These are phyloP conservation scores for Raphanus sativus DNA, from an alignment of 345 rosid species.

Conservation along the genomic window DNA sequence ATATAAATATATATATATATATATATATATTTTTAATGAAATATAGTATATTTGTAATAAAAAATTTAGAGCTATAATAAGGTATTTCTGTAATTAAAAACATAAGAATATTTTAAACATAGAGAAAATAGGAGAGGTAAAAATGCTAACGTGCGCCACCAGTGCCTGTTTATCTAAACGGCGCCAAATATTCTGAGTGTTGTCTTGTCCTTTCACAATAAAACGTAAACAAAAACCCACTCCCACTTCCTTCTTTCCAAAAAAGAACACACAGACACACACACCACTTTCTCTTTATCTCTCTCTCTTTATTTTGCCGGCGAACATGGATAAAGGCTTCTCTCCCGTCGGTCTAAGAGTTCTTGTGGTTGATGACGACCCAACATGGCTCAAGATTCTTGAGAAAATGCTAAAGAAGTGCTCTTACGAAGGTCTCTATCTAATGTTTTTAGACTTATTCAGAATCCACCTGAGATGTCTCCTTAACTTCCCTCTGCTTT, in stretches of 20 bases:
- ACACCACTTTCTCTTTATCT: slow-evolving; percentile 7
- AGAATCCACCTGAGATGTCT: neutral
- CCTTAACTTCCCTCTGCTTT: neutral
- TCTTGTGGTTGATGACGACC: slow-evolving; percentile 95
- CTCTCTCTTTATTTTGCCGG: slow-evolving; percentile 19
- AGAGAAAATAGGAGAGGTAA: neutral
- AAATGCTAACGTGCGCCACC: slow-evolving; percentile 41
- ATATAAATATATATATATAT: too few relatives aligned
- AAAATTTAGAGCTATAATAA: too few relatives aligned
- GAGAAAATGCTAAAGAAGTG: slow-evolving; percentile 99
- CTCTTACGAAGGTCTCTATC: slow-evolving; percentile 72
- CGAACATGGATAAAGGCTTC: slow-evolving; percentile 64
- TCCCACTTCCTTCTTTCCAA: slow-evolving; percentile 29
- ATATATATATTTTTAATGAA: too few relatives aligned
- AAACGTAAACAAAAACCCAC: slow-evolving; percentile 40
- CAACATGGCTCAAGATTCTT: slow-evolving; percentile 93
- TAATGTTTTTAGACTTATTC: neutral
- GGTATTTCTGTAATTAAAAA: too few relatives aligned
- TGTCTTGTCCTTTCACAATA: slow-evolving; percentile 24
- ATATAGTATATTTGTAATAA: too few relatives aligned
- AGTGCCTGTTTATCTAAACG: slow-evolving; percentile 52
- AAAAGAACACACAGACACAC: slow-evolving; percentile 22
- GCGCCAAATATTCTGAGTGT: slow-evolving; percentile 54
- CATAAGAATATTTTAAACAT: neutral
- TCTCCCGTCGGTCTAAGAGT: slow-evolving; percentile 90